Evolutionary conservation across 2,329 filamentous ascomycete species (phyloP), one percentile per base, ranked within the genome.

Genomic region (Colletotrichum paranaense): DNA sequence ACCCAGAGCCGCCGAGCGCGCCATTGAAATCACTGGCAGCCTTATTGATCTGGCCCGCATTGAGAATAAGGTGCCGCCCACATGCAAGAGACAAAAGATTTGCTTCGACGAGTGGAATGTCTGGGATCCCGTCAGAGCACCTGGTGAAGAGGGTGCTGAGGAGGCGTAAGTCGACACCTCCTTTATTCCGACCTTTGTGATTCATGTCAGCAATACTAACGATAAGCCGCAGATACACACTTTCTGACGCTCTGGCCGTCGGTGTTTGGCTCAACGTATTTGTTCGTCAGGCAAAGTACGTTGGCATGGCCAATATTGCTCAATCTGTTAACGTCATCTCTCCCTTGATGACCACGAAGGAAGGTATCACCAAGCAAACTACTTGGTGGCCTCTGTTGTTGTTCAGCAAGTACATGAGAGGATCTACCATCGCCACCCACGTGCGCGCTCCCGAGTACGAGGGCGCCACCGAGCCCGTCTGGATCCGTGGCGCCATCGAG

Each of bases 21-120:
- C 92, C 4, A 95, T 95, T 76, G 88, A 94, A 79, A 92, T 94
- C 76, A 88, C 92, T 3, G 89, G 89, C 2, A 85, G 87, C 1
- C 84, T 95, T 2, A 94, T 95, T 76, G 93, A 95, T 79, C 88
- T 95, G 1, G 93, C 93, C 0, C 87, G 92, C 42, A 91, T 94
- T 78, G 91, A 94, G 80, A 92, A 93, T 80, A 83, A 85, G 53
- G 87, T 92, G 0, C 88, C 92, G 0, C 83, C 87, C 0, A 84
- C 85, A 0, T 88, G 92, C n/a, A 88, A 89, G 4, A 85, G 88
- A 4, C 92, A 90, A 59, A 92, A 88, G 64, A 94, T 95, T 80
- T 95, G 93, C 85, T 95, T 95, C 79, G 93, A 95, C 79, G 93
- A 95, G 82, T 95, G 93, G 93, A 95, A 95, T 80, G 93, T 95